phyloP scores from a whole-genome alignment of 208 protist genomes.

The Leptomonas seymouri region DNA sequence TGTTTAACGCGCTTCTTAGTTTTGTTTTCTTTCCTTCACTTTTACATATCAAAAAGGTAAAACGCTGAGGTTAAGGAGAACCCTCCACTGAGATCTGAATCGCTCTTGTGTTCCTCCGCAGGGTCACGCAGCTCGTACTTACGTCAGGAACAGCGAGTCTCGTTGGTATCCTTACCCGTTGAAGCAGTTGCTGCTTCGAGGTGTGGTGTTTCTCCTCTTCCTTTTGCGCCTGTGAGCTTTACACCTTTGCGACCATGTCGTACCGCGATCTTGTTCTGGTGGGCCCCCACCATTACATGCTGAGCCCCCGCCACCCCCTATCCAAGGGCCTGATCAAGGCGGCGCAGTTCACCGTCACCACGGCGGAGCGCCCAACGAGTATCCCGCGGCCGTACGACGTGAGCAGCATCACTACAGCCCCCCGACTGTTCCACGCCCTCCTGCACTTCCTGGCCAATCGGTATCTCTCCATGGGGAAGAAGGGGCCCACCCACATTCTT shows the following conservation, averaged over 20 bases:
- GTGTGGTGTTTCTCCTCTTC: neutral
- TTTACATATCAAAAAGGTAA: no score
- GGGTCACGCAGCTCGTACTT: no score
- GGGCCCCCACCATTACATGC: conserved; percentile 46
- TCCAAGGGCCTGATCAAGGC: conserved; percentile 31
- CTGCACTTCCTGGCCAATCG: conserved; percentile 68
- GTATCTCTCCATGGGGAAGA: conserved; percentile 57
- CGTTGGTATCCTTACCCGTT: no score
- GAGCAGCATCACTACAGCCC: conserved; percentile 79
- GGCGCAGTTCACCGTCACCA: conserved; percentile 22
- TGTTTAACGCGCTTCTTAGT: no score
- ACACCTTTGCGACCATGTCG: conserved; percentile 2
- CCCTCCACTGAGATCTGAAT: no score
- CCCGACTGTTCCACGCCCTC: conserved; percentile 59
- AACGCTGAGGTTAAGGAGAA: no score
- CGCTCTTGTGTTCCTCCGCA: no score
- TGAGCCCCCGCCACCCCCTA: conserved; percentile 37
- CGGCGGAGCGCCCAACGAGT: neutral
- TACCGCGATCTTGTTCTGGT: conserved; percentile 34
- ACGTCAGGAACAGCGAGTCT: no score
- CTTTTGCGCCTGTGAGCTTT: neutral
- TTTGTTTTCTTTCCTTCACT: no score
- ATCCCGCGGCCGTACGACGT: conserved; percentile 78
- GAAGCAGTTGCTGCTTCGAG: no score
- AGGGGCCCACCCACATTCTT: conserved; percentile 76